Base-by-base conservation (phyloP, 75 land plant genomes). In the Pinus tabuliformis region DNA sequence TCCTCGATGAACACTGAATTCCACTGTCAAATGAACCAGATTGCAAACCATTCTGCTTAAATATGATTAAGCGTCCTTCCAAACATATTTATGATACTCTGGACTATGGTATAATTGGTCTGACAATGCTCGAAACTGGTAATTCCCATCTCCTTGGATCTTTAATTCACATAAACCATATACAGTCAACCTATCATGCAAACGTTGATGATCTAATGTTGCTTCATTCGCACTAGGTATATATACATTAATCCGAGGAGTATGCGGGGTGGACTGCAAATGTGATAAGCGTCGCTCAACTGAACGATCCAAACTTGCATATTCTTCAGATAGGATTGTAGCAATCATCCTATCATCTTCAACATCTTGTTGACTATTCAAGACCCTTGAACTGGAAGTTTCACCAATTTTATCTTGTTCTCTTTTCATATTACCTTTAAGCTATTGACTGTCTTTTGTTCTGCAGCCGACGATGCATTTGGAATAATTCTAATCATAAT, bases 51-150 rank as follows among this genome's bases (percentile, higher is more conserved):
- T 26, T 26, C 26, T 26, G 26, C 26, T 26, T 26, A 26, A 26
- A 26, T 26, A 26, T 26, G 26, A 26, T 26, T 26, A 26, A 26
- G 26, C 33, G 0, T 87, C 85, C 75, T 93, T 93, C 58, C 98
- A 78, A 6, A 95, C 88, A 84, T 86, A 80, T 76, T 92, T 95
- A 83, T 95, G 98, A 80, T 95, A 82, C 72, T 95, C 96, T 37
- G 96, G 94, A 36, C 89, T 88, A 59, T 80, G 81, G 79, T 82
- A 95, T 72, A 95, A 65, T 77, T 95, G 98, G 63, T 95, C 98
- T 78, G 96, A 95, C 37, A 95, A 80, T 30, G 98, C 98, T 73
- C 96, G 93, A 77, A 95, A 95, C 93, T 95, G 98, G 75, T 96
- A 93, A 76, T 95, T 95, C 24, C 98, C 98, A 86, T 95, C 96